Evolutionary conservation across 2,329 filamentous ascomycete species (phyloP), one percentile per base, ranked within the genome.

Genomic region (Aphanoascus verrucosus): DNA sequence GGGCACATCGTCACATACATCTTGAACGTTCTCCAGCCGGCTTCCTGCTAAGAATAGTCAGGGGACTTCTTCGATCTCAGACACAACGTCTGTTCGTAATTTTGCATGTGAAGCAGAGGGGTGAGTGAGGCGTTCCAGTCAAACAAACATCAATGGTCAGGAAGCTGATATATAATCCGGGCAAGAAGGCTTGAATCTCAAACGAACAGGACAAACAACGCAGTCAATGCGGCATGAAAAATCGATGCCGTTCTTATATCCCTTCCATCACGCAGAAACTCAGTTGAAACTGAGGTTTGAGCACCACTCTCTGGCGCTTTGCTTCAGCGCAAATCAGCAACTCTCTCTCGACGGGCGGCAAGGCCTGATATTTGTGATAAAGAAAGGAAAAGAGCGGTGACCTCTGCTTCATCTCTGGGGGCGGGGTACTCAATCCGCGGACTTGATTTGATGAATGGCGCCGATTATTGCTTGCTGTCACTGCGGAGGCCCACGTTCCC

Each of bases 401-500:
- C 50, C 32, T 40, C 9, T 45, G 46, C 46, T 38, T 54, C 53
- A 54, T 43, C 35, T 49, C 31, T 15, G 14, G 20, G 38, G 28
- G 52, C 44, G 44, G 52, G 46, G 46, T 42, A 51, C 49, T 23
- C 40, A 4, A 23, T 44, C 2, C 40, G 12, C 31, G 14, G 31
- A n/a, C 28, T 17, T 53, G 50, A 53, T 53, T 53, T 34, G 50
- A 53, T 53, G 50, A 19, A n/a, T 31, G 15, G 35, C 49, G 23
- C 49, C 49, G 49, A 15, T 50, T 37, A 42, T 50, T 50, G 48
- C 48, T 53, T 46, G 35, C 31, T 42, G 49, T 52, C 49, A 52
- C 28, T n/a, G 38, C n/a, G n/a, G 6, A 14, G 23, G n/a, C 5
- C 48, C 46, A 49, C 46, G 46, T 40, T 49, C 34, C 32, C 19